A percentile compares a stretch with the other conserved stretches of the same genome.
Evolutionary conservation across 306 rosid genomes (phyloP).

Genomic region (Cucurbita pepo): DNA sequence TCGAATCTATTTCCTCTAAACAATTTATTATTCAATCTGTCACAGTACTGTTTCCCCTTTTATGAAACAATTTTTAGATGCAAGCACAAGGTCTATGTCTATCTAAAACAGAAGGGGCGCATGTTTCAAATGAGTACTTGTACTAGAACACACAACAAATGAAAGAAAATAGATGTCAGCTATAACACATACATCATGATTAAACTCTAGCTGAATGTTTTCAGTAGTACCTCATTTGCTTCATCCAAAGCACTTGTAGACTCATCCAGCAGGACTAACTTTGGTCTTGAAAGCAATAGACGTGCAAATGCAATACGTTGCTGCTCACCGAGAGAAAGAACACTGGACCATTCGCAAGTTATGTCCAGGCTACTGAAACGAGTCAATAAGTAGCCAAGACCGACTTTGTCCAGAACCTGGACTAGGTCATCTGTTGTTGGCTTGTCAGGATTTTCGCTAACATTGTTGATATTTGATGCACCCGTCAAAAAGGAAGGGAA

Average conservation of each 20-base stretch:
- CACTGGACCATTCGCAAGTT: slow-evolving; percentile 87
- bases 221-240: slow-evolving; percentile 64
- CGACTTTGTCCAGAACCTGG: slow-evolving; percentile 64
- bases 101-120: not conserved
- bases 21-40: too few relatives aligned
- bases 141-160: not conserved
- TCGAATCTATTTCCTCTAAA: too few relatives aligned
- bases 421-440: slow-evolving; percentile 65
- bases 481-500: slow-evolving; percentile 59
- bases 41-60: not conserved
- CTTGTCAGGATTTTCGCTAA: slow-evolving; percentile 20
- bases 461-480: slow-evolving; percentile 18
- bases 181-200: not conserved
- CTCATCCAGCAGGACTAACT: slow-evolving; percentile 74
- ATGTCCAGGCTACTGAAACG: slow-evolving; percentile 61
- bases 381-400: slow-evolving; percentile 60
- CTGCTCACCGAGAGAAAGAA: slow-evolving; percentile 94
- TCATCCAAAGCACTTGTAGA: slow-evolving; percentile 93
- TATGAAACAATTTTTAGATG: not conserved
- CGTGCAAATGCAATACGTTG: slow-evolving; percentile 97
- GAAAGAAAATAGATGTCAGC: not conserved
- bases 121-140: not conserved
- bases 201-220: not conserved
- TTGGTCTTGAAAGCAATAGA: slow-evolving; percentile 66
- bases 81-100: not conserved